phyloP scores from a whole-genome alignment of 2,329 filamentous ascomycete species.

The Colletotrichum sp. region DNA sequence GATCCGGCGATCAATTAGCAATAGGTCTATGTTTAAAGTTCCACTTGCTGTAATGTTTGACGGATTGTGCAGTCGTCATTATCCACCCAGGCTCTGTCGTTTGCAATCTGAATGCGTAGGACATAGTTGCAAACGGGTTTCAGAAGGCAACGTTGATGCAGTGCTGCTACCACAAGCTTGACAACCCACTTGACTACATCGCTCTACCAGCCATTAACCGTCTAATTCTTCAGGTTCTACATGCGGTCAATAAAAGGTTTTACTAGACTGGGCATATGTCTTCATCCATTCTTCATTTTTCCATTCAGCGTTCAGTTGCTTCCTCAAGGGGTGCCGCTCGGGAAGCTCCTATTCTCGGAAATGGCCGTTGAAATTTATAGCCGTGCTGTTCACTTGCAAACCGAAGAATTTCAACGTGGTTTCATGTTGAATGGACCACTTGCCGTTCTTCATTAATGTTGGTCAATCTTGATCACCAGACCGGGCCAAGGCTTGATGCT shows the following conservation, averaged over 20 bases:
- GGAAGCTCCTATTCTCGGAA: too few relatives aligned
- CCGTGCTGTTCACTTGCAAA: not conserved
- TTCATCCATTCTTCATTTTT: not conserved
- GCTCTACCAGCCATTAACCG: not conserved
- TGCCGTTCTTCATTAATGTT: not conserved
- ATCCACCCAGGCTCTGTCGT: not conserved
- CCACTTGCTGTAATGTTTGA: not conserved
- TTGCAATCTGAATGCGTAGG: not conserved
- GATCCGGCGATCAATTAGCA: not conserved
- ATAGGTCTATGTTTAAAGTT: not conserved
- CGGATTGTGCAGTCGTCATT: not conserved
- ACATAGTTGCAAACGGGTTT: not conserved
- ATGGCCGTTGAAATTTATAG: not conserved
- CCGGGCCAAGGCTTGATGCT: not conserved
- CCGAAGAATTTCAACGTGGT: not conserved
- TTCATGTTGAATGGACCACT: accelerated
- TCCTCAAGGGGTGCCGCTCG: too few relatives aligned
- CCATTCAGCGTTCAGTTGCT: too few relatives aligned
- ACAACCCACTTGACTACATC: not conserved
- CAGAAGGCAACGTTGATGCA: not conserved
- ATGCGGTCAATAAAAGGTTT: not conserved
- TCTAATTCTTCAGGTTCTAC: not conserved
- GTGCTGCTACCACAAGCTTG: not conserved
- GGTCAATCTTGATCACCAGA: not conserved
- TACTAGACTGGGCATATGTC: not conserved